Evolutionary conservation across 1,139 yeast genomes (phyloP).

Genomic region (Candida sojae): DNA sequence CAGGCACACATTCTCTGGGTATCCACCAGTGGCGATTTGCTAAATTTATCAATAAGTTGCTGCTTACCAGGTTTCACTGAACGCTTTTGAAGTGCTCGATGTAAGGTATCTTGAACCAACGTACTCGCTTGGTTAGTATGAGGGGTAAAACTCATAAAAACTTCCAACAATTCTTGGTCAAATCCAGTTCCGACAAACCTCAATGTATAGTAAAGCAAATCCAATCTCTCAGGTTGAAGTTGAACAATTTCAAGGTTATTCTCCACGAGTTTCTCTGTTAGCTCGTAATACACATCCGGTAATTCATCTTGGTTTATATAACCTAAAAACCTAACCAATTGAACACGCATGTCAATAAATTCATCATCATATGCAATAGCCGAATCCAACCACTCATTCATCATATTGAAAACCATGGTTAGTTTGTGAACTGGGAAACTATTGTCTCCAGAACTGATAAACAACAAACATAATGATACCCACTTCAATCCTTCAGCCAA

Average conservation of each 20-base stretch:
- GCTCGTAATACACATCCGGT: slow-evolving; percentile 36
- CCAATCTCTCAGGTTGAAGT: slow-evolving; percentile 36
- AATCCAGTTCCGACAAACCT: slow-evolving; percentile 32
- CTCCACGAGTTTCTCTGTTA: slow-evolving; percentile 41
- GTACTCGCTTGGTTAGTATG: slow-evolving; percentile 30
- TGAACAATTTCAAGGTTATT: slow-evolving; percentile 54
- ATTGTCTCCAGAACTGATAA: slow-evolving; percentile 38
- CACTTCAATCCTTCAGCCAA: slow-evolving; percentile 43
- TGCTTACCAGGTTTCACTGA: slow-evolving; percentile 17
- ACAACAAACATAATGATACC: slow-evolving; percentile 51
- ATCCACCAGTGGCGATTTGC: slow-evolving; percentile 21
- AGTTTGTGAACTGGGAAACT: slow-evolving; percentile 54
- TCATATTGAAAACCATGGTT: slow-evolving; percentile 55
- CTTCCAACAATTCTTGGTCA: slow-evolving; percentile 39
- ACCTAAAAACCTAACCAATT: slow-evolving; percentile 50
- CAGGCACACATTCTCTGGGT: slow-evolving; percentile 39
- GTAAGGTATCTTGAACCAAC: slow-evolving; percentile 35
- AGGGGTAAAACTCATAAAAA: slow-evolving; percentile 19
- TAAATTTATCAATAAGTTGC: slow-evolving; percentile 24
- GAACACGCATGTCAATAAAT: slow-evolving; percentile 53
- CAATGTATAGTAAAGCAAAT: slow-evolving; percentile 51
- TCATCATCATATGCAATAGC: slow-evolving; percentile 60
- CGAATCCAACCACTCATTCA: slow-evolving; percentile 60
- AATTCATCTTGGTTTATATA: slow-evolving; percentile 22
- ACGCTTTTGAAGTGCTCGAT: slow-evolving; percentile 19